Percentiles rank a stretch among this genome's conserved stretches.
Conservation (phyloP, 768 basidiomycete genomes). For the Lentinula sp. region DNA sequence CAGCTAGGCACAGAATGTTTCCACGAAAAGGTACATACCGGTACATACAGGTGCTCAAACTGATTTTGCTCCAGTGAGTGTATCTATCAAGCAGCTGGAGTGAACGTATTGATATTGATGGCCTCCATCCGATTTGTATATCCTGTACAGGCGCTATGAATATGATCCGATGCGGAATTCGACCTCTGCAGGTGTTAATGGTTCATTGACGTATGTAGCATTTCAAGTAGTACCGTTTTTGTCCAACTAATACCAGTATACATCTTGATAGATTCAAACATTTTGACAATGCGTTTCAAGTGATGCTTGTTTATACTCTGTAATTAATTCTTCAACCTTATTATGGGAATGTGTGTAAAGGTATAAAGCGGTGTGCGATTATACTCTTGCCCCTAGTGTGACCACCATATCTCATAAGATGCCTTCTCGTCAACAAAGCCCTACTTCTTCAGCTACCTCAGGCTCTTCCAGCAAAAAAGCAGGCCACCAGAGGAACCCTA, state of each 20-base stretch:
- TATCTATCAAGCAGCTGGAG: not conserved
- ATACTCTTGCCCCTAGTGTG: not conserved
- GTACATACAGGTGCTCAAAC: not conserved
- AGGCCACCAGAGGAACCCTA: constrained; percentile 6
- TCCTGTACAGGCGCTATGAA: not conserved
- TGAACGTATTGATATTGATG: not conserved
- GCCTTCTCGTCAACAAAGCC: constrained; percentile 7
- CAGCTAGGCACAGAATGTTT: not conserved
- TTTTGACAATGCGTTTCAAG: not conserved
- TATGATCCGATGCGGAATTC: not conserved
- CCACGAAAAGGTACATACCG: too few species aligned
- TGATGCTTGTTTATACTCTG: not conserved
- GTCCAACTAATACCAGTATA: not conserved
- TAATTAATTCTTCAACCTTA: constrained; percentile 1
- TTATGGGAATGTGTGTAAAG: not conserved
- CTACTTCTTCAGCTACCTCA: not conserved
- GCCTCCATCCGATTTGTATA: not conserved
- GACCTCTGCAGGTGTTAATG: not conserved
- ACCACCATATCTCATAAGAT: not conserved
- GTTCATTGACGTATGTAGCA: not conserved
- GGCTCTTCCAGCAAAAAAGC: constrained; percentile 3
- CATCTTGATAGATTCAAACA: not conserved
- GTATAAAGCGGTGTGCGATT: not conserved
- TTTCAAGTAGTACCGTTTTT: not conserved
- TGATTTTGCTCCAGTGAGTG: not conserved